Evolutionary conservation across 192 early-diverging fungal species (phyloP).

Genomic region (Oehlia diaphana): DNA sequence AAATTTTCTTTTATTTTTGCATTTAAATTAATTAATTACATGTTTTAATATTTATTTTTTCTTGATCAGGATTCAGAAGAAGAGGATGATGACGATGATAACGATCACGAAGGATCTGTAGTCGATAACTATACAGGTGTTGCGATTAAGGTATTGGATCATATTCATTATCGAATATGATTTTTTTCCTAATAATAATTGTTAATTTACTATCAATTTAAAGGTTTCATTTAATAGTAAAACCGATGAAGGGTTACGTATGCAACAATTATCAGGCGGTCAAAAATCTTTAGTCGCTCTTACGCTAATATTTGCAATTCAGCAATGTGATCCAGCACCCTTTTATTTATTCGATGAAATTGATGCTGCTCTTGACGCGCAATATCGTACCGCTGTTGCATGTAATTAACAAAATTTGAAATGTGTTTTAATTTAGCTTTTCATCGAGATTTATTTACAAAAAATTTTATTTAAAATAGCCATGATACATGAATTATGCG

Average conservation of each 20-base stretch:
- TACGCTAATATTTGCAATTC: conserved; percentile 97
- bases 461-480: conserved; percentile 26
- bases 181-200: not conserved
- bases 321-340: conserved; percentile 96
- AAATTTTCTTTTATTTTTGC: not conserved
- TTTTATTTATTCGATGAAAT: conserved; percentile 99
- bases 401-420: conserved; percentile 39
- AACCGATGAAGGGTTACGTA: conserved; percentile 81
- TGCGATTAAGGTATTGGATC: conserved; percentile 62
- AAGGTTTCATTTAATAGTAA: conserved; percentile 93
- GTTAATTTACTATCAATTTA: not conserved
- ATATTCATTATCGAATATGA: not conserved
- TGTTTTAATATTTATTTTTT: not conserved
- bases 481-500: conserved; percentile 90
- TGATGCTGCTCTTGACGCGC: conserved; percentile 95
- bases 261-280: conserved; percentile 96
- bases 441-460: conserved; percentile 10
- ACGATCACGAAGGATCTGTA: conserved; percentile 37
- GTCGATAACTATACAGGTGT: conserved; percentile 92
- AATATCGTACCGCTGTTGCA: conserved; percentile 92
- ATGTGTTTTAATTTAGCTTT: not conserved
- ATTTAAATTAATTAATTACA: not conserved
- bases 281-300: conserved; percentile 98
- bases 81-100: conserved; percentile 46
- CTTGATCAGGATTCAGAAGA: conserved; percentile 32